Conservation (phyloP, 805 yeast genomes). For the Metschnikowia baotianmanensis region DNA sequence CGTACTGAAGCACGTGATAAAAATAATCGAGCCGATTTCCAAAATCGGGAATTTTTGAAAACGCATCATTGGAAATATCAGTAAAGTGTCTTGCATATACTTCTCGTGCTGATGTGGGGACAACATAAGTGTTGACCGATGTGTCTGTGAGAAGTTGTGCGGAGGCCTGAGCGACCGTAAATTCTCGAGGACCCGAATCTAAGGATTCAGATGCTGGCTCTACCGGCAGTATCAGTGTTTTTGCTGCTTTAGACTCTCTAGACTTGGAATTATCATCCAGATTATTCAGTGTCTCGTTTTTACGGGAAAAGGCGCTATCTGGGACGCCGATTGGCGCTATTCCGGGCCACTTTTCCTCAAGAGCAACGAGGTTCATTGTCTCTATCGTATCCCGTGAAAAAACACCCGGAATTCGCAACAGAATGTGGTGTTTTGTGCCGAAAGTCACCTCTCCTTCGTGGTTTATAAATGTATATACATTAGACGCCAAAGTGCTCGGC, state of each 20-base stretch:
- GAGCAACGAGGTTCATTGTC: constrained; percentile 24
- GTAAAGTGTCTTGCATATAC: constrained; percentile 21
- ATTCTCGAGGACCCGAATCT: constrained; percentile 13
- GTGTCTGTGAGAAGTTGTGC: constrained; percentile 33
- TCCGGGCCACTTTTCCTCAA: constrained; percentile 31
- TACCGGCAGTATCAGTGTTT: constrained; percentile 12
- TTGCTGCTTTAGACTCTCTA: constrained; percentile 4
- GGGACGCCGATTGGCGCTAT: constrained; percentile 40
- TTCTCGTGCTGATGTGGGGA: constrained; percentile 35
- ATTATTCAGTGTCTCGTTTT: constrained; percentile 21
- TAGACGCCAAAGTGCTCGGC: constrained; percentile 49
- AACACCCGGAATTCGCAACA: constrained; percentile 53
- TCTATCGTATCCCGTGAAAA: constrained; percentile 41
- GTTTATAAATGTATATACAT: constrained; percentile 55
- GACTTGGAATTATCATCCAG: constrained; percentile 10
- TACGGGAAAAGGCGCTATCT: constrained; percentile 29
- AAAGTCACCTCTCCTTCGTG: constrained; percentile 56
- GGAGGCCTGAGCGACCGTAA: constrained; percentile 34
- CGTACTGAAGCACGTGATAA: constrained; percentile 45
- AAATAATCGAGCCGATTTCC: constrained; percentile 43
- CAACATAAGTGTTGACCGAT: constrained; percentile 35
- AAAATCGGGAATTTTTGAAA: constrained; percentile 38
- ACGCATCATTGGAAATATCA: constrained; percentile 39
- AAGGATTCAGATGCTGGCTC: constrained; percentile 7
- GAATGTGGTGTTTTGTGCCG: constrained; percentile 42